Conservation (phyloP, 2,329 filamentous ascomycete genomes). For the Penicillium sp. region DNA sequence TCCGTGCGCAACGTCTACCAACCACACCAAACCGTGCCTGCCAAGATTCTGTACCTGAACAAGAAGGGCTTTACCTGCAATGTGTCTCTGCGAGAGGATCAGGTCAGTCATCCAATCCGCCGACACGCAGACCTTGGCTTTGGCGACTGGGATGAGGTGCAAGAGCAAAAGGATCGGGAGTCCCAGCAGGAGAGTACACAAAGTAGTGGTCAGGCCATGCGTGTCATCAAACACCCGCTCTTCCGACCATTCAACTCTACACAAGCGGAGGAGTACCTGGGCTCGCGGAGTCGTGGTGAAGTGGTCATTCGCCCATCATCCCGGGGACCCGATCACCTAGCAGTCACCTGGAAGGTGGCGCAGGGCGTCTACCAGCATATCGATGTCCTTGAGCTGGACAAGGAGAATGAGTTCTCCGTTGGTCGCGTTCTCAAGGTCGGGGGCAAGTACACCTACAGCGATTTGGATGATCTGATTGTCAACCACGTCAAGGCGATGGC, state of each 20-base stretch:
- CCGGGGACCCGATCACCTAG: constrained; percentile 91
- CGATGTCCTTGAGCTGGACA: constrained; percentile 93
- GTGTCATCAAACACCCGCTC: constrained; percentile 96
- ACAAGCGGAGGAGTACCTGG: constrained; percentile 91
- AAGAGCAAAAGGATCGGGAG: constrained; percentile 80
- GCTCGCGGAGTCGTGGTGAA: constrained; percentile 81
- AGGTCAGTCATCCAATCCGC: constrained; percentile 71
- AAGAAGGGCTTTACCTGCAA: constrained; percentile 81
- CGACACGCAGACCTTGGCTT: constrained; percentile 70
- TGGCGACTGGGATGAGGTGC: constrained; percentile 82
- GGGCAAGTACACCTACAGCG: constrained; percentile 87
- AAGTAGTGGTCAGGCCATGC: constrained; percentile 78
- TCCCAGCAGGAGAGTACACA: constrained; percentile 84
- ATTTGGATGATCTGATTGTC: constrained; percentile 96
- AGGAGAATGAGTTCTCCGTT: constrained; percentile 94
- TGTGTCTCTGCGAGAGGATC: constrained; percentile 79
- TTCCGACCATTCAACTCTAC: constrained; percentile 91
- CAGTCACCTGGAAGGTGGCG: constrained; percentile 96
- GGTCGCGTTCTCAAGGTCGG: constrained; percentile 82
- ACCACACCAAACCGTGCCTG: constrained; percentile 80
- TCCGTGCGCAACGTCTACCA: constrained; percentile 74
- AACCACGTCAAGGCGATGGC: constrained; percentile 98
- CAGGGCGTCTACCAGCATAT: constrained; percentile 97
- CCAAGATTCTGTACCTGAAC: constrained; percentile 85
- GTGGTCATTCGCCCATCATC: constrained; percentile 94